Conservation (phyloP, 164 flowering plant species). For the Stephania cephalantha region DNA sequence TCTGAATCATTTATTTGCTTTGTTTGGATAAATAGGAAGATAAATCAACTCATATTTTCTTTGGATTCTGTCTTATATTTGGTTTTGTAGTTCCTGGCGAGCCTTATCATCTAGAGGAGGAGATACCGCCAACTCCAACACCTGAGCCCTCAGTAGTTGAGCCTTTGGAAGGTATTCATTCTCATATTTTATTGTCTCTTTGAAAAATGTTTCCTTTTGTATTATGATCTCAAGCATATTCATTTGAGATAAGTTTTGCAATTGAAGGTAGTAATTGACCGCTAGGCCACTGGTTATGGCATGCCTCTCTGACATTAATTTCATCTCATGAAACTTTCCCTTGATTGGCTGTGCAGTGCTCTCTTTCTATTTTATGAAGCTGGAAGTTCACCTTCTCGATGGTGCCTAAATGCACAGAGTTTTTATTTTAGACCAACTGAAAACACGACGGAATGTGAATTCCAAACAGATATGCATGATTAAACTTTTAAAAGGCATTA, state of each 20-base stretch:
- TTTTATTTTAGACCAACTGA: no score
- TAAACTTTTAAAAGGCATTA: neutral
- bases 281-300: neutral
- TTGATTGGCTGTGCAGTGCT: neutral
- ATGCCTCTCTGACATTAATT: neutral
- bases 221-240: no score
- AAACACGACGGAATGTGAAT: neutral
- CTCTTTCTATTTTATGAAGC: constrained; percentile 1
- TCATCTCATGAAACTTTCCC: neutral
- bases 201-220: neutral
- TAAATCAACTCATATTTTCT: neutral
- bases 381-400: neutral
- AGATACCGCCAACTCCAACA: constrained; percentile 36
- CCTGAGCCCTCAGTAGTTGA: constrained; percentile 41
- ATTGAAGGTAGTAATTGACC: neutral
- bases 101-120: constrained; percentile 50
- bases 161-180: constrained; percentile 45
- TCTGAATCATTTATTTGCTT: neutral
- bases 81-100: constrained; percentile 74
- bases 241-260: neutral
- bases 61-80: neutral
- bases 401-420: constrained; percentile 2
- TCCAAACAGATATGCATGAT: neutral
- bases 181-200: neutral
- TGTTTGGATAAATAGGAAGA: neutral